These are phyloP conservation scores for Talaromyces liani DNA, from an alignment of 495 filamentous ascomycete species.

Conservation along the genomic window DNA sequence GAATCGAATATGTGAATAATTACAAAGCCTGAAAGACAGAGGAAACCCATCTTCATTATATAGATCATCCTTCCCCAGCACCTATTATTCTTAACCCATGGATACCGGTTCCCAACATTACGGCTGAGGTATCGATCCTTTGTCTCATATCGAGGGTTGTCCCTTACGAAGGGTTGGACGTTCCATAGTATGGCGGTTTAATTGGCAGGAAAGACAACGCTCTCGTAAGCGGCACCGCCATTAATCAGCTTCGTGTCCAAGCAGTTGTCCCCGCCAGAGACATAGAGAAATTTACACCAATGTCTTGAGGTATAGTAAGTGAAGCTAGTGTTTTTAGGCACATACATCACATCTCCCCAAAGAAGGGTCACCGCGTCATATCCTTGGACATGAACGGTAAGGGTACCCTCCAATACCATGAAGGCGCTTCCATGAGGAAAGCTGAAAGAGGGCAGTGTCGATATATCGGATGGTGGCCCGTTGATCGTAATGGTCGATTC, in stretches of 20 bases:
- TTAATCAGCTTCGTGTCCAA: constrained; percentile 25
- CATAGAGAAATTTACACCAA: constrained; percentile 34
- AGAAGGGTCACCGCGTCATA: constrained; percentile 20
- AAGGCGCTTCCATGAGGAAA: constrained; percentile 25
- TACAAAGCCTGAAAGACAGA: background rate
- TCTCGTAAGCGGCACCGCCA: constrained; percentile 16
- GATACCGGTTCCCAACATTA: background rate
- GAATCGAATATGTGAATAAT: background rate
- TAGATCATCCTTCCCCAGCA: background rate
- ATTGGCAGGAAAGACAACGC: constrained; percentile 17
- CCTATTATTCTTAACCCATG: background rate
- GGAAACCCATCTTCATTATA: background rate
- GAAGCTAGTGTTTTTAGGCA: constrained; percentile 22
- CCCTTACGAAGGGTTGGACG: background rate
- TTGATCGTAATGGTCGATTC: constrained; percentile 28
- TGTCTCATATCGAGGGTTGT: background rate
- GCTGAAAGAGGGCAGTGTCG: constrained; percentile 14
- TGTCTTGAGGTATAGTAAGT: constrained; percentile 24
- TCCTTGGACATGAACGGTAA: constrained; percentile 25
- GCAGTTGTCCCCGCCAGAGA: constrained; percentile 24
- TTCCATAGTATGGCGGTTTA: background rate
- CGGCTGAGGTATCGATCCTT: background rate
- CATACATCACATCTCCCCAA: constrained; percentile 32
- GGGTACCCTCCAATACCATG: constrained; percentile 31
- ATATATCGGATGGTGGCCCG: constrained; percentile 11